Percentiles rank a stretch among this genome's conserved stretches.
Evolutionary conservation across 345 rosid genomes (phyloP).

Genomic region (Camelina neglecta): DNA sequence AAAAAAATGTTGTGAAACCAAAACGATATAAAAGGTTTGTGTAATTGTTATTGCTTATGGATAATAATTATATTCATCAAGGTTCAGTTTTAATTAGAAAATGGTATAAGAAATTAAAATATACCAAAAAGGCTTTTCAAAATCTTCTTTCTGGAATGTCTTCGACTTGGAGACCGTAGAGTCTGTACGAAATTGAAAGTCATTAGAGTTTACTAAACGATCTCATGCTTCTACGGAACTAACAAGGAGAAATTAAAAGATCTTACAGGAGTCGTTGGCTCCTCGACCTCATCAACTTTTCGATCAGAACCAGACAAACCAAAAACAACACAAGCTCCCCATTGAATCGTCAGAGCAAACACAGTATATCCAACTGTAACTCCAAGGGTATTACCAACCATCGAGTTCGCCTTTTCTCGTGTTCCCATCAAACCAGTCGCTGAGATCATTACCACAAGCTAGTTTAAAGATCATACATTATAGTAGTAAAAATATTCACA

Average conservation of each 20-base stretch:
- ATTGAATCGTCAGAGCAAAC: slow-evolving; percentile 41
- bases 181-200: not conserved
- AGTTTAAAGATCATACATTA: not conserved
- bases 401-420: slow-evolving; percentile 28
- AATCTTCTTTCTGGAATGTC: not conserved
- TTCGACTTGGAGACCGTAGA: not conserved
- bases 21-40: too few species aligned
- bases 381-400: slow-evolving; percentile 38
- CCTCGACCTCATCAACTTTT: not conserved
- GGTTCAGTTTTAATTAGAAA: too few species aligned
- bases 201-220: not conserved
- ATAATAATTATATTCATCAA: too few species aligned
- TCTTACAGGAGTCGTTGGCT: not conserved
- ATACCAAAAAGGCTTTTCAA: not conserved
- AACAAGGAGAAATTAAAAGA: not conserved
- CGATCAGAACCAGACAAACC: slow-evolving; percentile 30
- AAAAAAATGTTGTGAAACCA: too few species aligned
- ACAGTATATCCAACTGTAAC: slow-evolving; percentile 37
- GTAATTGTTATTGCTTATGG: too few species aligned
- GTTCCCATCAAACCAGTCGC: slow-evolving; percentile 34
- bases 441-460: not conserved
- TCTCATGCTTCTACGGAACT: not conserved
- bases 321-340: slow-evolving; percentile 45
- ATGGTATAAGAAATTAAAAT: too few species aligned
- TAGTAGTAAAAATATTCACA: not conserved